Percentiles rank a stretch among this genome's conserved stretches.
Conservation (phyloP, 2,329 filamentous ascomycete genomes). For the Arthrobotrys pseudoclavata region DNA sequence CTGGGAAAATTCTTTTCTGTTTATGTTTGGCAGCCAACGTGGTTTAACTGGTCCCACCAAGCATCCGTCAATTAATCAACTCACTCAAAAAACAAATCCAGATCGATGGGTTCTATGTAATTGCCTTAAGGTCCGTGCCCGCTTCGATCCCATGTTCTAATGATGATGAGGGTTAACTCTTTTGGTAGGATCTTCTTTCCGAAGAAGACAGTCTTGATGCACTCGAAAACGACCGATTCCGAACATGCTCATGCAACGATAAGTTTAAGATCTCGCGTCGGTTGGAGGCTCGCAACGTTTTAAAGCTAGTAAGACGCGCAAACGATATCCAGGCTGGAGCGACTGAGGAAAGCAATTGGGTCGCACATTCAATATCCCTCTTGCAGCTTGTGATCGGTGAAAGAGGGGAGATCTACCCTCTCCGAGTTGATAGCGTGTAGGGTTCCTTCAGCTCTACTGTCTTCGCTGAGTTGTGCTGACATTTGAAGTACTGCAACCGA, state of each 20-base stretch:
- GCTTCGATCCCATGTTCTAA: not conserved
- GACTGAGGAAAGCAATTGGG: not conserved
- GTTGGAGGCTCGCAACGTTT: not conserved
- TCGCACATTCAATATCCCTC: not conserved
- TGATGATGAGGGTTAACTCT: not conserved
- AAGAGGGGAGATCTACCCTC: not conserved
- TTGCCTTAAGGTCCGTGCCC: not conserved
- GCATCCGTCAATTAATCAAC: not conserved
- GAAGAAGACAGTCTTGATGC: not conserved
- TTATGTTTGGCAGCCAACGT: too few species aligned
- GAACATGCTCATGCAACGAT: not conserved
- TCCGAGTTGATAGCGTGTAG: conserved; percentile 12
- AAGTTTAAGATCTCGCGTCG: not conserved
- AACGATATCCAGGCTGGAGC: not conserved
- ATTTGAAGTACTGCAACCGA: conserved; percentile 9
- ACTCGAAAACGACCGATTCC: not conserved
- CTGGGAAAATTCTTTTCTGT: too few species aligned
- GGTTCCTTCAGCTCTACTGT: not conserved
- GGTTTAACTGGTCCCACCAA: not conserved
- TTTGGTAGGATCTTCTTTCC: not conserved
- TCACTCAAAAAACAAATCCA: not conserved
- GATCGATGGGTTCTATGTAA: not conserved
- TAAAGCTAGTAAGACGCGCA: not conserved
- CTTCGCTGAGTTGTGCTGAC: not conserved
- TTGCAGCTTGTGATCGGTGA: not conserved